phyloP scores from a whole-genome alignment of 306 rosid genomes.

The Dicorynia guianensis region DNA sequence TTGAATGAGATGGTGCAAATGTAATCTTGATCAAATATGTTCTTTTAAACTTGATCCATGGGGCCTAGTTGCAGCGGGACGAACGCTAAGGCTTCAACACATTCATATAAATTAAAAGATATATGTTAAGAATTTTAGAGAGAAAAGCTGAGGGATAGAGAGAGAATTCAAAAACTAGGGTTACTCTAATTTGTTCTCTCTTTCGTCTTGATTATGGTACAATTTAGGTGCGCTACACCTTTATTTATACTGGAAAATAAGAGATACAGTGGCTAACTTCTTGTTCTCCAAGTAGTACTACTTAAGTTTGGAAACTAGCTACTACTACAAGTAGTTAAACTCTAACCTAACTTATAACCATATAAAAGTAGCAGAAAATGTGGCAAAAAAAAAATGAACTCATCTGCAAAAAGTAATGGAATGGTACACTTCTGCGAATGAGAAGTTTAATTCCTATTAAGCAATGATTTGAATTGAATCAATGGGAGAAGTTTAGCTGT shows the following conservation, averaged over 20 bases:
- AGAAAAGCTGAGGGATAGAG: too few species aligned
- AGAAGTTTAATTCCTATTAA: background rate
- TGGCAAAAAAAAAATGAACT: background rate
- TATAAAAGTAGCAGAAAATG: background rate
- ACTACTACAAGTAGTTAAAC: too few species aligned
- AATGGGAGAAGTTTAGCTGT: background rate
- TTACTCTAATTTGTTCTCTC: too few species aligned
- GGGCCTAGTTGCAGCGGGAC: background rate
- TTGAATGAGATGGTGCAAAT: background rate
- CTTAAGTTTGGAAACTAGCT: too few species aligned
- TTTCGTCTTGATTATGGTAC: too few species aligned
- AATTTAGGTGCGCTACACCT: too few species aligned
- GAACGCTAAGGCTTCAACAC: background rate
- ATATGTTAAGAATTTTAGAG: too few species aligned
- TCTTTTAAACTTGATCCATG: background rate
- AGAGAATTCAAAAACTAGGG: too few species aligned
- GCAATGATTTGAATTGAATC: background rate
- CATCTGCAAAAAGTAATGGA: constrained; percentile 1
- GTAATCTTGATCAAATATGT: background rate
- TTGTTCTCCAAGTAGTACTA: too few species aligned
- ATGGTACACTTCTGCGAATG: background rate
- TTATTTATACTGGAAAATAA: too few species aligned
- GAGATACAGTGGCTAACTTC: too few species aligned
- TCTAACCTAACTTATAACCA: too few species aligned
- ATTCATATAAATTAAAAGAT: background rate